Evolutionary conservation across 805 yeast genomes (phyloP).

Genomic region (Priceomyces melissophilus): DNA sequence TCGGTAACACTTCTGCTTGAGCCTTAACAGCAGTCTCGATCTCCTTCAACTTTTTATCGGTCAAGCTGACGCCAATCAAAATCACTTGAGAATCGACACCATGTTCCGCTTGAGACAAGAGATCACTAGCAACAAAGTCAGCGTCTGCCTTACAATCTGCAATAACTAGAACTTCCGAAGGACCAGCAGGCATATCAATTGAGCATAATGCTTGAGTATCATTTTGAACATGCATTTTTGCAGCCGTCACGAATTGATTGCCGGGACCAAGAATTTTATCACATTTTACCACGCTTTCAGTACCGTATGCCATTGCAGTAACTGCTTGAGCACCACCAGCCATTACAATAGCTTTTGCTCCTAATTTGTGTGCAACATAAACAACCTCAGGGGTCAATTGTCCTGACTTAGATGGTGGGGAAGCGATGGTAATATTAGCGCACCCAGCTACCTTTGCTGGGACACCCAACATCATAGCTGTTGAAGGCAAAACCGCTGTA

Average conservation of each 20-base stretch:
- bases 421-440: constrained; percentile 83
- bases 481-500: constrained; percentile 95
- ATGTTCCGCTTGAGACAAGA: constrained; percentile 97
- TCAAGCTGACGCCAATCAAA: constrained; percentile 74
- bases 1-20: constrained; percentile 82
- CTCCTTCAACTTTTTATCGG: constrained; percentile 53
- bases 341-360: constrained; percentile 82
- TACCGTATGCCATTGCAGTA: constrained; percentile 98
- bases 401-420: constrained; percentile 87
- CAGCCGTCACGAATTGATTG: constrained; percentile 98
- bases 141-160: constrained; percentile 88
- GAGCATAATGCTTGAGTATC: constrained; percentile 94
- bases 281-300: constrained; percentile 85
- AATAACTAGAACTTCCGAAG: constrained; percentile 94
- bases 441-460: constrained; percentile 99
- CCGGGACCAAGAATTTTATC: constrained; percentile 99
- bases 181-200: constrained; percentile 99
- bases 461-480: constrained; percentile 96
- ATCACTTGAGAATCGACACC: constrained; percentile 98
- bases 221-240: constrained; percentile 95
- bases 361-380: constrained; percentile 93
- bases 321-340: constrained; percentile 99
- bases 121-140: constrained; percentile 94
- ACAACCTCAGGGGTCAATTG: constrained; percentile 94
- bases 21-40: constrained; percentile 79